These are phyloP conservation scores for Bacidia gigantensis DNA, from an alignment of 495 filamentous ascomycete species.

Conservation along the genomic window DNA sequence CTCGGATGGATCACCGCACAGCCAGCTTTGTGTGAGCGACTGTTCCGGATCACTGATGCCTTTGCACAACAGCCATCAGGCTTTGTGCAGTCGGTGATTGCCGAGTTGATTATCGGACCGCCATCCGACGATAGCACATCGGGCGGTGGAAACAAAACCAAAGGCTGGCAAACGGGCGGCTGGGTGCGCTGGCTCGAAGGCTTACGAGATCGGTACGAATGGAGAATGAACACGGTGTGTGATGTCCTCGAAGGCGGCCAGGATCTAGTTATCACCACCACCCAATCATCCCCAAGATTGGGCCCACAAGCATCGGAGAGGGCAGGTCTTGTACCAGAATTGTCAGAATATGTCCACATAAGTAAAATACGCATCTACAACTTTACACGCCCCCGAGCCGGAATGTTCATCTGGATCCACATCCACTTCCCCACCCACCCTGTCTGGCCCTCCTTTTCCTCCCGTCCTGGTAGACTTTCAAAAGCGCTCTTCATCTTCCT, in stretches of 20 bases:
- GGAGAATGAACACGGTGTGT: slow-evolving; percentile 68
- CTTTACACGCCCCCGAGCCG: slow-evolving; percentile 69
- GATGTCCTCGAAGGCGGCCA: slow-evolving; percentile 49
- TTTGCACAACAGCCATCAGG: slow-evolving; percentile 74
- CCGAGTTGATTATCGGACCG: slow-evolving; percentile 61
- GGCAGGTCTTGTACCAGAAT: too few species aligned
- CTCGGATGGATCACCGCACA: slow-evolving; percentile 73
- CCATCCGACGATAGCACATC: slow-evolving; percentile 25
- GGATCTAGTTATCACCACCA: slow-evolving; percentile 33
- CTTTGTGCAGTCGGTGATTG: slow-evolving; percentile 73
- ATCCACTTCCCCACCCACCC: slow-evolving; percentile 59
- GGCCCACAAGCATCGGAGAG: too few species aligned
- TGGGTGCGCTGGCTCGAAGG: slow-evolving; percentile 85
- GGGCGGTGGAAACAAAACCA: slow-evolving; percentile 28
- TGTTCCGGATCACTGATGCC: slow-evolving; percentile 57
- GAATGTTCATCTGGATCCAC: slow-evolving; percentile 85
- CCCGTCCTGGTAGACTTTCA: slow-evolving; percentile 26
- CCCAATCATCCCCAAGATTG: slow-evolving; percentile 1
- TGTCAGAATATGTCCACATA: slow-evolving; percentile 22
- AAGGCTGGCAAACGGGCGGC: slow-evolving; percentile 68
- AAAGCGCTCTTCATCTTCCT: slow-evolving; percentile 59
- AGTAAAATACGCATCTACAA: slow-evolving; percentile 54
- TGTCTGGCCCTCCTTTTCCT: slow-evolving; percentile 31
- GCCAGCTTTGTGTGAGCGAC: slow-evolving; percentile 58
- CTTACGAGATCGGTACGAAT: slow-evolving; percentile 66